phyloP scores from a whole-genome alignment of 768 basidiomycete species.

The Auricularia sp. region DNA sequence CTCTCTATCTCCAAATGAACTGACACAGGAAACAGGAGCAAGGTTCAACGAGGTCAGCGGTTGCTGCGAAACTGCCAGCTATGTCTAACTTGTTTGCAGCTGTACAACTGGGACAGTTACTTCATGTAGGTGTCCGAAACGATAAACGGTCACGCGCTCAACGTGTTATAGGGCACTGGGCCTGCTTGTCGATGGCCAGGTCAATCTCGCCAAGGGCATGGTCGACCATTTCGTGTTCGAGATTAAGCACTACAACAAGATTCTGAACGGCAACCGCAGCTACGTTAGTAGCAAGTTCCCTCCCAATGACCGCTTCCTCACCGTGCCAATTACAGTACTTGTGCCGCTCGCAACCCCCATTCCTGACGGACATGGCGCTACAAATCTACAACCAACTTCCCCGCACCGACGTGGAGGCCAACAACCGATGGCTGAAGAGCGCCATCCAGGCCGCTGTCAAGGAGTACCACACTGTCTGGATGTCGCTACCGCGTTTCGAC shows the following conservation, averaged over 20 bases:
- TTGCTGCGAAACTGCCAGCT: slow-evolving; percentile 7
- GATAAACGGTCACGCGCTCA: not conserved
- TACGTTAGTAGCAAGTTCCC: slow-evolving; percentile 18
- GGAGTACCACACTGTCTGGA: slow-evolving; percentile 98
- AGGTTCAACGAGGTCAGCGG: not conserved
- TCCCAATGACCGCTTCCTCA: not conserved
- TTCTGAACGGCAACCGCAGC: slow-evolving; percentile 86
- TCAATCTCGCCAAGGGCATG: slow-evolving; percentile 93
- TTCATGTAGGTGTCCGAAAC: slow-evolving; percentile 46
- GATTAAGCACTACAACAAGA: slow-evolving; percentile 93
- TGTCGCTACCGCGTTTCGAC: slow-evolving; percentile 88
- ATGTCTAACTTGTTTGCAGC: slow-evolving; percentile 29
- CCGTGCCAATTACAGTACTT: slow-evolving; percentile 55
- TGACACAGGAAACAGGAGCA: not conserved
- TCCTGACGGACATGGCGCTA: slow-evolving; percentile 96
- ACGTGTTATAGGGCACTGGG: slow-evolving; percentile 44
- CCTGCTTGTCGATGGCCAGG: slow-evolving; percentile 87
- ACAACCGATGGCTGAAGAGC: slow-evolving; percentile 86
- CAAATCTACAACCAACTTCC: slow-evolving; percentile 97
- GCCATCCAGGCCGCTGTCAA: slow-evolving; percentile 97
- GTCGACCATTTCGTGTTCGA: slow-evolving; percentile 99
- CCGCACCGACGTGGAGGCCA: slow-evolving; percentile 65
- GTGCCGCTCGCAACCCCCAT: slow-evolving; percentile 92
- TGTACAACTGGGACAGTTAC: slow-evolving; percentile 94
- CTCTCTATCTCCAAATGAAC: not conserved